These are phyloP conservation scores for Meyerozyma elateridarum DNA, from an alignment of 1,139 yeast genomes.

Conservation along the genomic window DNA sequence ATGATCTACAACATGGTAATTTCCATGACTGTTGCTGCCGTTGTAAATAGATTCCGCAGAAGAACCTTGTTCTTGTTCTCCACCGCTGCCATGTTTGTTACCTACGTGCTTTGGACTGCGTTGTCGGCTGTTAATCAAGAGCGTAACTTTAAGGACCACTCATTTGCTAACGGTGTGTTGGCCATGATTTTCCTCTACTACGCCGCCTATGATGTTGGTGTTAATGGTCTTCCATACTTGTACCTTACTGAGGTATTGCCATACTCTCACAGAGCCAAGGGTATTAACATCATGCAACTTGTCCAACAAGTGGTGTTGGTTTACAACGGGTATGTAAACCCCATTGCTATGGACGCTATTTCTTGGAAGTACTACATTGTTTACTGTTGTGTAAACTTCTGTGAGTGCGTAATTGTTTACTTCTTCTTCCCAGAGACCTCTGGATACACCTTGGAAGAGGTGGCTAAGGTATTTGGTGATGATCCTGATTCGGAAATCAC, in stretches of 20 bases:
- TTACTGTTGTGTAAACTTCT: slow-evolving; percentile 36
- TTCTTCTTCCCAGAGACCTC: slow-evolving; percentile 48
- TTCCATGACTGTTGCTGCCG: slow-evolving; percentile 26
- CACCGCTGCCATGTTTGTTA: slow-evolving; percentile 31
- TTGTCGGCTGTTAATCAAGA: slow-evolving; percentile 35
- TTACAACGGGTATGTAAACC: slow-evolving; percentile 48
- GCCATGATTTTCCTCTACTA: slow-evolving; percentile 44
- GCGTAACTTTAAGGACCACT: slow-evolving; percentile 27
- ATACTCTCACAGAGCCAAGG: slow-evolving; percentile 42
- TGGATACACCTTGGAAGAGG: slow-evolving; percentile 52
- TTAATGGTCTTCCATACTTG: slow-evolving; percentile 36
- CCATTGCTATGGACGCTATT: slow-evolving; percentile 56
- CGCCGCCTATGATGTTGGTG: slow-evolving; percentile 32
- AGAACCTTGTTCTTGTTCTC: slow-evolving; percentile 38
- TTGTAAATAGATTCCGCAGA: slow-evolving; percentile 32
- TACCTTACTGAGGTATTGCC: slow-evolving; percentile 43
- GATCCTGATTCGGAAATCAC: slow-evolving; percentile 10
- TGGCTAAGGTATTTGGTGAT: slow-evolving; percentile 45
- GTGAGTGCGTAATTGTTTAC: slow-evolving; percentile 33
- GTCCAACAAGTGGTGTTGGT: slow-evolving; percentile 23
- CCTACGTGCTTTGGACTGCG: slow-evolving; percentile 36
- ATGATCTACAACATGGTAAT: slow-evolving; percentile 39
- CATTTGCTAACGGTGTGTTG: slow-evolving; percentile 40
- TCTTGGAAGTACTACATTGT: slow-evolving; percentile 60
- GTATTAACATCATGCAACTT: slow-evolving; percentile 27